Evolutionary conservation across 345 rosid species (phyloP).

Genomic region (Salix caprea): DNA sequence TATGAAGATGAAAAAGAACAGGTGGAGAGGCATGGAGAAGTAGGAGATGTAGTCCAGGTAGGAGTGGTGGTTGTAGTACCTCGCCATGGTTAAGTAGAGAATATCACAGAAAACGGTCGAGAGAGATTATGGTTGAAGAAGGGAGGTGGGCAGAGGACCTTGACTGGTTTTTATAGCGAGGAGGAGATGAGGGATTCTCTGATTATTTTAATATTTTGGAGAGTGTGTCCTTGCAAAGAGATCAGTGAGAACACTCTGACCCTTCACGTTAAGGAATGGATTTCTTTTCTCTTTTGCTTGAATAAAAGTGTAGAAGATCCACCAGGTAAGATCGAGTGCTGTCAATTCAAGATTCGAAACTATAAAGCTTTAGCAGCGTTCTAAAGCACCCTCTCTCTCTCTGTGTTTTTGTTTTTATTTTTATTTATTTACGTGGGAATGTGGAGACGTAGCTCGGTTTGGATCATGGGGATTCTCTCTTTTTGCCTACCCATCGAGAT

Average conservation of each 20-base stretch:
- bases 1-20: slow-evolving; percentile 36
- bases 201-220: no score
- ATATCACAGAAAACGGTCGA: not conserved
- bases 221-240: no score
- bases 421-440: no score
- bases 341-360: no score
- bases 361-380: no score
- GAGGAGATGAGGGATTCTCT: not conserved
- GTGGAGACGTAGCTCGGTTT: not conserved
- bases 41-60: slow-evolving; percentile 30
- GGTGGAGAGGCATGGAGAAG: slow-evolving; percentile 37
- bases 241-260: no score
- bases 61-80: not conserved
- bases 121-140: not conserved
- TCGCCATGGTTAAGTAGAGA: slow-evolving; percentile 8
- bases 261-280: no score
- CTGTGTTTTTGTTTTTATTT: no score
- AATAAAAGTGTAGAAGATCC: no score
- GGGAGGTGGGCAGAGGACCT: not conserved
- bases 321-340: no score
- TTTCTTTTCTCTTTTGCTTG: no score
- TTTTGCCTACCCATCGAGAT: not conserved
- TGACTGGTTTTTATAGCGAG: not conserved
- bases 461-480: not conserved
- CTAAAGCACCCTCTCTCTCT: no score